Percentiles rank a stretch among this genome's conserved stretches.
These are phyloP conservation scores for Citrus unshiu DNA, from an alignment of 345 rosid genomes.

Conservation along the genomic window DNA sequence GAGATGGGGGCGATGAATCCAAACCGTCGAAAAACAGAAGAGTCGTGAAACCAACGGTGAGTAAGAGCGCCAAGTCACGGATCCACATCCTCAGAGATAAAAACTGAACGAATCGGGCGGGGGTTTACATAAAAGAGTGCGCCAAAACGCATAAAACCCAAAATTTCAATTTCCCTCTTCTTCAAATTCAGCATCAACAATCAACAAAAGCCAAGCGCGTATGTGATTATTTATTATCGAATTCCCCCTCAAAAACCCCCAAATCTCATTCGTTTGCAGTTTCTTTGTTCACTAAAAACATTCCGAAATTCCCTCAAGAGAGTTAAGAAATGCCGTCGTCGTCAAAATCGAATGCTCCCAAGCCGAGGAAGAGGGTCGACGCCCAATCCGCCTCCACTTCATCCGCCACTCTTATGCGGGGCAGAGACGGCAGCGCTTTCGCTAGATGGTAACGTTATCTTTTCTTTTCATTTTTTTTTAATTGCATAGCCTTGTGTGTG, in stretches of 20 bases:
- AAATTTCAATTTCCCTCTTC: neutral
- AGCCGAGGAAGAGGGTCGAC: slow-evolving; percentile 80
- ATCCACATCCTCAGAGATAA: neutral
- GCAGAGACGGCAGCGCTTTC: slow-evolving; percentile 85
- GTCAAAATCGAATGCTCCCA: slow-evolving; percentile 39
- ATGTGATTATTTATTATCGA: no score
- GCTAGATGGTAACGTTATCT: slow-evolving; percentile 49
- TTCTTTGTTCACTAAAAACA: neutral
- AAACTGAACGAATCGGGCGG: neutral
- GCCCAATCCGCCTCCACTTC: slow-evolving; percentile 26
- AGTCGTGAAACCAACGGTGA: neutral
- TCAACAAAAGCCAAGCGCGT: no score
- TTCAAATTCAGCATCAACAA: neutral
- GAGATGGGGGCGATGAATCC: neutral
- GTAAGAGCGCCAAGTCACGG: neutral
- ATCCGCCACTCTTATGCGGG: slow-evolving; percentile 49
- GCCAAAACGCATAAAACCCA: neutral
- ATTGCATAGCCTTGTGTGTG: neutral
- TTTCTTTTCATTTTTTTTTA: neutral
- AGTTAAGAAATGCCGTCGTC: slow-evolving; percentile 30
- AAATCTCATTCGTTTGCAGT: neutral
- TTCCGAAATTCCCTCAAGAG: neutral
- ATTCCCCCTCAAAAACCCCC: neutral
- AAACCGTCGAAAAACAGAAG: neutral
- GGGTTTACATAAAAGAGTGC: neutral